Evolutionary conservation across 2,329 filamentous ascomycete species (phyloP), one percentile per base, ranked within the genome.

Genomic region (Thielaviopsis euricoi): DNA sequence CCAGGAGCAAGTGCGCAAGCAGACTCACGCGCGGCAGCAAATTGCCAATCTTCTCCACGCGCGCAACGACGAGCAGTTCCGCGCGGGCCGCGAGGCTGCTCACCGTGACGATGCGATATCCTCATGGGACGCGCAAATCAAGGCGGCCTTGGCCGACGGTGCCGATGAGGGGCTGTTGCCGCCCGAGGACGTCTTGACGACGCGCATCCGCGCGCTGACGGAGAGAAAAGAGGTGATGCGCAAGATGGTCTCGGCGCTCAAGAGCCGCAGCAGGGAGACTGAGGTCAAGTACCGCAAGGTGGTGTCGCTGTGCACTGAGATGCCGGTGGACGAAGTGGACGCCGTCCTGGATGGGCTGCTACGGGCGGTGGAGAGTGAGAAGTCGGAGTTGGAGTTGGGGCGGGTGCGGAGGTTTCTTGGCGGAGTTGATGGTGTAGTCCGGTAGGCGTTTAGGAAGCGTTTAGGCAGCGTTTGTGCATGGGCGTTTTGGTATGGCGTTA

Each of bases 251-350:
- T 77, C 79, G 19, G 79, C 79, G 6, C 77, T 98, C 9, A 85
- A 88, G 67, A 83, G 85, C 29, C 83, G 87, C 60, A 91, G 88
- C 64, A 84, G 83, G 4, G 89, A 95, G 57, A 76, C 95, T 3
- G 91, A 95, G 66, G 76, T 85, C 63, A 89, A 93, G 70, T 96
- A 96, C 68, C 80, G 89, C 25, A 86, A 85, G 63, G 87, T 97
- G 29, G 89, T 98, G 23, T 83, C 86, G 57, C 74, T 96, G 13
- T 96, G 91, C 67, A 95, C 89, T 0, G 83, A 82, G 9, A 86
- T 90, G 37, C 78, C 81, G 0, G 89, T 94, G 61, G 76, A 78
- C 9, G 80, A 88, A 59, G 86, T 97, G 15, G 93, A 97, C 64
- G 80, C 81, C 59, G 80, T 89, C 55, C 76, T 96, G 0, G 87